Conservation (phyloP, 768 basidiomycete species). For the Macrolepiota fuliginosa region DNA sequence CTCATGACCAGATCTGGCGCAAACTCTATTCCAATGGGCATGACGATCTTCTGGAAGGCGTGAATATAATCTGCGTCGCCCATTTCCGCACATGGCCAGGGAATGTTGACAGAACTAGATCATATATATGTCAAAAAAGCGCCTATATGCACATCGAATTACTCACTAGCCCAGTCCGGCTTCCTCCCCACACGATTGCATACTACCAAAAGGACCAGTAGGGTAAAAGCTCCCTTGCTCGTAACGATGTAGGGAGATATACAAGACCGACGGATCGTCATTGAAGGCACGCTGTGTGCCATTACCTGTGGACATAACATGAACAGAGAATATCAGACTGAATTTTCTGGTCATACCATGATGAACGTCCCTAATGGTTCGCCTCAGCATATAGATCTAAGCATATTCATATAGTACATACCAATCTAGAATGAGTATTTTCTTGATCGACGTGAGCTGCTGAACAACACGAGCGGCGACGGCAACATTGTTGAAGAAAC, state of each 20-base stretch:
- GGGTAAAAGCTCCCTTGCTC: slow-evolving; percentile 93
- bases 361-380: slow-evolving; percentile 79
- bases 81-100: slow-evolving; percentile 89
- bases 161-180: slow-evolving; percentile 83
- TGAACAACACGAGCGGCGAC: slow-evolving; percentile 86
- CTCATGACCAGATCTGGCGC: slow-evolving; percentile 95
- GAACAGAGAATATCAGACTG: background rate
- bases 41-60: slow-evolving; percentile 92
- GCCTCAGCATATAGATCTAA: background rate
- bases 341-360: slow-evolving; percentile 57
- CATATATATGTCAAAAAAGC: slow-evolving; percentile 1
- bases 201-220: slow-evolving; percentile 83
- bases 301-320: slow-evolving; percentile 60
- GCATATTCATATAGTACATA: slow-evolving; percentile 35
- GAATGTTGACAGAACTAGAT: slow-evolving; percentile 88
- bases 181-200: slow-evolving; percentile 85
- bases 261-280: slow-evolving; percentile 87
- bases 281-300: slow-evolving; percentile 97
- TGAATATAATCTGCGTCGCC: slow-evolving; percentile 95
- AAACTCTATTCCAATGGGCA: slow-evolving; percentile 98
- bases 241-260: slow-evolving; percentile 94
- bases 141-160: background rate
- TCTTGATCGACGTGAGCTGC: slow-evolving; percentile 65
- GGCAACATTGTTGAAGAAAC: slow-evolving; percentile 98
- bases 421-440: slow-evolving; percentile 94